Evolutionary conservation across 805 yeast species (phyloP).

Genomic region (Kurtzmaniella fragi): DNA sequence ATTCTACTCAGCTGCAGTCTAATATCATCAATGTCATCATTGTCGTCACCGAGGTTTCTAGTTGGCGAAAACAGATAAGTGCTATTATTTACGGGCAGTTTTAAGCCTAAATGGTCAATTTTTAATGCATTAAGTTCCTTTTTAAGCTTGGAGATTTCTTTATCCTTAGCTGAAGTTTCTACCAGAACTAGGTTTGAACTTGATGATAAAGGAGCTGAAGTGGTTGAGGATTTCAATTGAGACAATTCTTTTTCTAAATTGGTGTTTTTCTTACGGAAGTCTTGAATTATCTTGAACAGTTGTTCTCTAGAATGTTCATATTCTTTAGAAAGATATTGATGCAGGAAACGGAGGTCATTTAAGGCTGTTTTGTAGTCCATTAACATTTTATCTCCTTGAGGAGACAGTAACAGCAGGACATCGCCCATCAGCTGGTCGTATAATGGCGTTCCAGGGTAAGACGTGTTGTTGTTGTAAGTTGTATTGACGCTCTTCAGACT

Average conservation of each 20-base stretch:
- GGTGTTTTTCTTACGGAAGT: constrained; percentile 45
- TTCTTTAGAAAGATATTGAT: constrained; percentile 61
- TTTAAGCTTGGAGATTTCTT: constrained; percentile 39
- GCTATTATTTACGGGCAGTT: constrained; percentile 11
- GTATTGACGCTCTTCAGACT: too few species aligned
- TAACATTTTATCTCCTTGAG: constrained; percentile 13
- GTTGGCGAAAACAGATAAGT: constrained; percentile 6
- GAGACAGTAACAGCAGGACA: constrained; percentile 2
- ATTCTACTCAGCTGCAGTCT: constrained; percentile 9
- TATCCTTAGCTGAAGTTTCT: constrained; percentile 24
- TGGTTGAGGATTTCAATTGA: constrained; percentile 2
- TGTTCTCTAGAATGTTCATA: constrained; percentile 61
- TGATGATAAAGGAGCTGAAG: background rate
- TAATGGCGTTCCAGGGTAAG: constrained; percentile 2
- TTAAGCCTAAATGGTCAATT: constrained; percentile 40
- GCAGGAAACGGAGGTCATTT: constrained; percentile 66
- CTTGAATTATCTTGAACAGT: constrained; percentile 48
- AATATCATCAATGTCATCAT: constrained; percentile 16
- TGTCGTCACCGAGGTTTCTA: constrained; percentile 1
- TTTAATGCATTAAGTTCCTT: constrained; percentile 40
- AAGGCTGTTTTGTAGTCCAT: constrained; percentile 52
- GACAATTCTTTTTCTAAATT: constrained; percentile 47
- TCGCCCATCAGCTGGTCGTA: constrained; percentile 7
- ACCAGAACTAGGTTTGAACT: background rate
- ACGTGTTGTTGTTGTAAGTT: constrained; percentile 1